A percentile compares a stretch with the other conserved stretches of the same genome.
These are phyloP conservation scores for Carallia brachiata DNA, from an alignment of 345 rosid genomes.

Conservation along the genomic window DNA sequence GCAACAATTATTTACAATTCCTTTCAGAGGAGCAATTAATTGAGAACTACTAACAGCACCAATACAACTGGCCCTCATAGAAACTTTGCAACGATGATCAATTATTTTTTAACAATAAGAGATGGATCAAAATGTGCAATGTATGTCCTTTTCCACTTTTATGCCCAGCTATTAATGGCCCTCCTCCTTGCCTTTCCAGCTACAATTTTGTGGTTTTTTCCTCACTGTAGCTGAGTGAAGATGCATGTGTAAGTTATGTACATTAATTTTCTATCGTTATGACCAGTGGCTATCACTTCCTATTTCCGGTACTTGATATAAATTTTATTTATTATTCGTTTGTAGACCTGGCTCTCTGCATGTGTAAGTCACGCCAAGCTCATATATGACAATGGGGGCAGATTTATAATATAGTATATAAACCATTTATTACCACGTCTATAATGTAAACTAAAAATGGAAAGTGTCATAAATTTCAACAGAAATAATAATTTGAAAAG, in stretches of 20 bases:
- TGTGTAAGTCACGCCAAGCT: constrained; percentile 33
- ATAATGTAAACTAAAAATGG: not conserved
- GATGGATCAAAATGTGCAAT: constrained; percentile 10
- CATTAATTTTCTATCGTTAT: too few relatives aligned
- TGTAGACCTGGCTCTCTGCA: constrained; percentile 7
- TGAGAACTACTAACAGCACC: constrained; percentile 1
- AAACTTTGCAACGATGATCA: not conserved
- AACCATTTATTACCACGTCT: not conserved
- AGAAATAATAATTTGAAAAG: not conserved
- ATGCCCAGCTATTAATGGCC: constrained; percentile 13
- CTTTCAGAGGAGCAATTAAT: constrained; percentile 10
- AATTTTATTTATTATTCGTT: not conserved
- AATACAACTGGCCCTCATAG: not conserved
- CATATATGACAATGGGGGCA: constrained; percentile 6
- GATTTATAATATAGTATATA: constrained; percentile 3
- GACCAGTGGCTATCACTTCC: not conserved
- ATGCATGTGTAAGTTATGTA: not conserved
- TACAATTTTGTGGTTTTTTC: not conserved
- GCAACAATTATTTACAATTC: not conserved
- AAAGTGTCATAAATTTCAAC: constrained; percentile 1
- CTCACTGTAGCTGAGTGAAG: not conserved
- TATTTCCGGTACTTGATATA: not conserved
- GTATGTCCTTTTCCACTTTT: not conserved
- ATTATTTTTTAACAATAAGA: constrained; percentile 1
- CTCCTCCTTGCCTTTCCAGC: not conserved